Conservation (phyloP, 345 rosid species). For the Rhodamnia argentea region DNA sequence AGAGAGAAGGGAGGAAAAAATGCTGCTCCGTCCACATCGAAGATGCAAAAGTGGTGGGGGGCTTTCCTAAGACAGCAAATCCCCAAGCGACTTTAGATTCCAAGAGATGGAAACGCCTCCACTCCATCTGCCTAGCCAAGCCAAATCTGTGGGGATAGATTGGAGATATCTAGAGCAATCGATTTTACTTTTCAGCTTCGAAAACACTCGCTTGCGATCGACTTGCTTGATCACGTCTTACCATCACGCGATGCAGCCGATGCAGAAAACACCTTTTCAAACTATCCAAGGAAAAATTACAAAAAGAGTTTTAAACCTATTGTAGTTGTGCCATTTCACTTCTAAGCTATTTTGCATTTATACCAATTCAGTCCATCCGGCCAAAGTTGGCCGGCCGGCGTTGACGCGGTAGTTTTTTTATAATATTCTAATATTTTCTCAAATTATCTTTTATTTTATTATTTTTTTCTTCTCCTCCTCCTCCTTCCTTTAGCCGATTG, state of each 20-base stretch:
- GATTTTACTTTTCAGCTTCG: not conserved
- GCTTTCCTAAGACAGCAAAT: not conserved
- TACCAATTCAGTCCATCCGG: too few relatives aligned
- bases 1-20: not conserved
- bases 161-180: not conserved
- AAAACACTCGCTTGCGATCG: not conserved
- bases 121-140: not conserved
- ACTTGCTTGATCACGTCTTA: not conserved
- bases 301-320: too few relatives aligned
- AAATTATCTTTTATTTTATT: too few relatives aligned
- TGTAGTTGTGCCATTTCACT: too few relatives aligned
- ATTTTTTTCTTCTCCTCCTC: too few relatives aligned
- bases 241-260: rapidly evolving
- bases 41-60: not conserved
- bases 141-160: not conserved
- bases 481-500: too few relatives aligned
- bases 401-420: too few relatives aligned
- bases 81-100: not conserved
- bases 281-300: not conserved
- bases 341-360: too few relatives aligned
- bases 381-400: too few relatives aligned
- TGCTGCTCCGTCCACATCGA: not conserved
- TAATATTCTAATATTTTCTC: too few relatives aligned
- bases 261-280: not conserved
- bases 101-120: not conserved